Evolutionary conservation across 345 rosid species (phyloP).

Genomic region (Iberis pinnata): DNA sequence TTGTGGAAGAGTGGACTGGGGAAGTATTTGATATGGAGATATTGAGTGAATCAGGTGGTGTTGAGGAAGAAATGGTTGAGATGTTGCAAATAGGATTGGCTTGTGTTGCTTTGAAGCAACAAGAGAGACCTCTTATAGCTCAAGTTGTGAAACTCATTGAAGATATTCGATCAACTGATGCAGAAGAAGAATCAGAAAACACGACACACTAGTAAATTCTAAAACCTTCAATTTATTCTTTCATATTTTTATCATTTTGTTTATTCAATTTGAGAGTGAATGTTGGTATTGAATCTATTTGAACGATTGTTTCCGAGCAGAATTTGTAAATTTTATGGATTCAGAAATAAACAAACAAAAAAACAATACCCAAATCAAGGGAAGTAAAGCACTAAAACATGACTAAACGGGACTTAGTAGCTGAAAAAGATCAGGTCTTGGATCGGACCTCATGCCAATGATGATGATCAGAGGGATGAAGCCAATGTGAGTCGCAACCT

Average conservation of each 20-base stretch:
- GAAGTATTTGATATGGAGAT: conserved; percentile 82
- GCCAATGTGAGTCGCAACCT: conserved; percentile 76
- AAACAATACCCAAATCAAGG: background rate
- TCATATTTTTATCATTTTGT: background rate
- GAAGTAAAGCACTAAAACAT: conserved; percentile 7
- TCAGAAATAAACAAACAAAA: background rate
- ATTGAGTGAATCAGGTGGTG: conserved; percentile 40
- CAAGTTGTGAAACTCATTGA: conserved; percentile 55
- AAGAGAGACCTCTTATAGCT: conserved; percentile 52
- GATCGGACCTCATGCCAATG: conserved; percentile 94
- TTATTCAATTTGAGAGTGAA: conserved; percentile 14
- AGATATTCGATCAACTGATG: conserved; percentile 41
- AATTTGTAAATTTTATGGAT: background rate
- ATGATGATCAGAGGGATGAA: conserved; percentile 80
- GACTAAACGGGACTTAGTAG: conserved; percentile 65
- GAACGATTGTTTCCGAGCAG: conserved; percentile 10
- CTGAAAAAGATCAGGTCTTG: conserved; percentile 72
- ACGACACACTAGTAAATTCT: conserved; percentile 37
- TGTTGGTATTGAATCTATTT: background rate
- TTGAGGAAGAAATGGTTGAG: conserved; percentile 75
- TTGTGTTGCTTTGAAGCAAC: conserved; percentile 50
- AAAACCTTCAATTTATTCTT: background rate
- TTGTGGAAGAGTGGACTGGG: conserved; percentile 66
- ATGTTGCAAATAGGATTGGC: conserved; percentile 76
- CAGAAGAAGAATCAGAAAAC: conserved; percentile 35